A percentile compares a stretch with the other conserved stretches of the same genome.
Conservation (phyloP, 129 eudicot genomes). For the Lonicera japonica region DNA sequence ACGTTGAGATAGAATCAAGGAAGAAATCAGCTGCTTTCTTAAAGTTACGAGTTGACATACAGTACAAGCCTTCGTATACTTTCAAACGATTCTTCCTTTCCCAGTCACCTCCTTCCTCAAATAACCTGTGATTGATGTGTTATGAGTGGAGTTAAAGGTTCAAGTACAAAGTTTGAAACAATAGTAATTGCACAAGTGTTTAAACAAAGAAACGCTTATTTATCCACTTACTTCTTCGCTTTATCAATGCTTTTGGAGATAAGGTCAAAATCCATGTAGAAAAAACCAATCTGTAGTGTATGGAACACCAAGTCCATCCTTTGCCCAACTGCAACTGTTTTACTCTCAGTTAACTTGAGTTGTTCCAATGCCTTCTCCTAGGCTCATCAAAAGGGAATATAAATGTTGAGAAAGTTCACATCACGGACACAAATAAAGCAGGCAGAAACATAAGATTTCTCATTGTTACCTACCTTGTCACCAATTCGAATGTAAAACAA, state of each 20-base stretch:
- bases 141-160: neutral
- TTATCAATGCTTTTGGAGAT: conserved; percentile 89
- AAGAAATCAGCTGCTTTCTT: conserved; percentile 88
- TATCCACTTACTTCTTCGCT: conserved; percentile 73
- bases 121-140: conserved; percentile 43
- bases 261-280: conserved; percentile 92
- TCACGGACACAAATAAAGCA: neutral
- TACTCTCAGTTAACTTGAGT: conserved; percentile 84
- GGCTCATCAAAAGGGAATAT: neutral
- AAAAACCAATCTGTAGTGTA: conserved; percentile 81
- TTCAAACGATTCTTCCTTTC: conserved; percentile 95
- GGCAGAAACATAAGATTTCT: neutral
- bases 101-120: conserved; percentile 99
- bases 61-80: conserved; percentile 91
- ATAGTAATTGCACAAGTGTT: neutral
- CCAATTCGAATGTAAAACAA: conserved; percentile 77
- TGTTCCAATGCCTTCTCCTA: conserved; percentile 93
- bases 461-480: conserved; percentile 44
- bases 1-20: conserved; percentile 93
- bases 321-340: conserved; percentile 96
- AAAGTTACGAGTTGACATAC: conserved; percentile 92
- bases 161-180: neutral
- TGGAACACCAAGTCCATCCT: conserved; percentile 93
- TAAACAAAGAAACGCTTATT: conserved; percentile 3
- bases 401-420: conserved; percentile 2